Percentiles rank a stretch among this genome's conserved stretches.
Conservation (phyloP, 768 basidiomycete genomes). For the Tulasnella sp. region DNA sequence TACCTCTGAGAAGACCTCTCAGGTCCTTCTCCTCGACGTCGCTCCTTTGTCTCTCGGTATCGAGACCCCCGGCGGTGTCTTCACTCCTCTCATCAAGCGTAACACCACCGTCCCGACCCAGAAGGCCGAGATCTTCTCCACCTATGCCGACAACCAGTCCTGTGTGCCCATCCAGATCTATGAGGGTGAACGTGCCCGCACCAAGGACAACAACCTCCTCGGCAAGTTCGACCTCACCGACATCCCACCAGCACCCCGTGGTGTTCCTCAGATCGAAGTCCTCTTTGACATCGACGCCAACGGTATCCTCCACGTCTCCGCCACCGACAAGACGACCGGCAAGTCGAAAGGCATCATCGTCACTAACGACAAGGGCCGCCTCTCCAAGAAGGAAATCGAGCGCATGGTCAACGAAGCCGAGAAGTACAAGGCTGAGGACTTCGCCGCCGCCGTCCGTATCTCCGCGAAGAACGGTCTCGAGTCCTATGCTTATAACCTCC, state of each 20-base stretch:
- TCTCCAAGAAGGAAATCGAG: conserved; percentile 60
- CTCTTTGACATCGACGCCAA: conserved; percentile 59
- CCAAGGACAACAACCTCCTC: conserved; percentile 55
- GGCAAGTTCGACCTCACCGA: conserved; percentile 54
- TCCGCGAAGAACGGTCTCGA: conserved; percentile 53
- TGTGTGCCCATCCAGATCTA: conserved; percentile 56
- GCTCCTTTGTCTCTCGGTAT: conserved; percentile 59
- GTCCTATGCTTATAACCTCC: conserved; percentile 53
- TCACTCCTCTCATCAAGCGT: conserved; percentile 60
- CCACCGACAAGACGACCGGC: conserved; percentile 50
- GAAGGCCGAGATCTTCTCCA: conserved; percentile 60
- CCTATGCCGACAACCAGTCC: conserved; percentile 56
- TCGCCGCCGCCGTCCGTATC: conserved; percentile 43
- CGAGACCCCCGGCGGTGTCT: conserved; percentile 68
- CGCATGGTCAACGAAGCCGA: conserved; percentile 60
- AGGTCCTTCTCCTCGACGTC: conserved; percentile 59
- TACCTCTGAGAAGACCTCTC: conserved; percentile 55
- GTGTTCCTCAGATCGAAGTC: conserved; percentile 52
- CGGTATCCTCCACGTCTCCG: conserved; percentile 51
- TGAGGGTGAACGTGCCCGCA: conserved; percentile 52
- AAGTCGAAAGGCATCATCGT: conserved; percentile 49
- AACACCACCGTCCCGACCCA: conserved; percentile 63
- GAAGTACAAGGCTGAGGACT: conserved; percentile 42
- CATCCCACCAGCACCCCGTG: conserved; percentile 53
- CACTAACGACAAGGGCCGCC: conserved; percentile 54